Conservation (phyloP, 148 eudicot species). For the Selenicereus undatus region DNA sequence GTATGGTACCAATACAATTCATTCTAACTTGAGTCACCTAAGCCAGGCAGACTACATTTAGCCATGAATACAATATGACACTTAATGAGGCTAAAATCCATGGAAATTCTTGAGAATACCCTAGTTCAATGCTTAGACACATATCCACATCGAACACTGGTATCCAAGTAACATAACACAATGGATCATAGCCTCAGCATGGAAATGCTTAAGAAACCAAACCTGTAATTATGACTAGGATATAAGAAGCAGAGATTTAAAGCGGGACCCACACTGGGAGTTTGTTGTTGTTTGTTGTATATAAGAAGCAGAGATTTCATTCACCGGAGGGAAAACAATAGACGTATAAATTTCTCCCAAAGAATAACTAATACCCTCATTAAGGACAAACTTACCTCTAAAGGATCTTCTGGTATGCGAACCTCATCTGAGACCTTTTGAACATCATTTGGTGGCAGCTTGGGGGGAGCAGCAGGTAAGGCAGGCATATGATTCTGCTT, state of each 20-base stretch:
- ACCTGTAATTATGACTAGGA: background rate
- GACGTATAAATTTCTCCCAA: background rate
- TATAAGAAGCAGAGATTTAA: background rate
- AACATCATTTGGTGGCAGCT: conserved; percentile 31
- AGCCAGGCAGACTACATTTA: background rate
- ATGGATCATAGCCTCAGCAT: background rate
- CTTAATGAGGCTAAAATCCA: background rate
- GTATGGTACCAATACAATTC: background rate
- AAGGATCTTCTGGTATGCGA: conserved; percentile 61
- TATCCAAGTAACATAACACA: background rate
- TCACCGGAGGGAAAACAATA: background rate
- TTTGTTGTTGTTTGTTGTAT: no score
- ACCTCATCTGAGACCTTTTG: conserved; percentile 40
- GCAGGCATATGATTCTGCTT: conserved; percentile 48
- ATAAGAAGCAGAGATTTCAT: no score
- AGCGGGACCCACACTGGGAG: no score
- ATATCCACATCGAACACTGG: background rate
- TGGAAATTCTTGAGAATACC: background rate
- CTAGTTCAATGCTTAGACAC: background rate
- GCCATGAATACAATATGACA: background rate
- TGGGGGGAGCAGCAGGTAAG: conserved; percentile 30
- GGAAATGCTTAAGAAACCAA: background rate
- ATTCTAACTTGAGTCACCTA: no score
- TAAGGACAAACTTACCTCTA: conserved; percentile 53
- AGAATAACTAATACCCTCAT: background rate